Base-by-base conservation (phyloP, 2,329 filamentous ascomycete species). In the Calycina herbarum region DNA sequence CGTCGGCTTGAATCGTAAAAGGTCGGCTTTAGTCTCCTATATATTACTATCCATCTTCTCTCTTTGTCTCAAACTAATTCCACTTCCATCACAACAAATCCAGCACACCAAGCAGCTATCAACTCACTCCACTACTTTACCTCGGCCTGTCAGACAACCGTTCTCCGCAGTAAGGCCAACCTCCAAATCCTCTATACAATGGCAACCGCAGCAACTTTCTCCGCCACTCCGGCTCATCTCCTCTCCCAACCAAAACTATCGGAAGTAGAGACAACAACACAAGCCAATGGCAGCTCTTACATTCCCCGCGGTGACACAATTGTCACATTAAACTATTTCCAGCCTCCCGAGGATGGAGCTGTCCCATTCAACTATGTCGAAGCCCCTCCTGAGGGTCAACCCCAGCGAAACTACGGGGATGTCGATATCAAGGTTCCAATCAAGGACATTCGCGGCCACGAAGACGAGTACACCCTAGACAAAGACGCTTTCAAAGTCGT, bases 401-500 rank as follows among this genome's bases (percentile, higher is more conserved):
- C 73, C 5, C 69, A 71, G 38, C 67, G 72, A 24, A 76, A 76
- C 45, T 76, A 69, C 61, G 72, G 73, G 3, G 71, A 72, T 45
- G 70, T 73, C 20, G 67, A 73, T 20, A 62, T 73, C 5, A 29
- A 73, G 57, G 72, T 75, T 0, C 74, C 75, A 4, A 84, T 97
- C 72, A 80, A 83, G 67, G 93, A 97, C 79, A 83, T 94, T 72
- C 90, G 93, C 62, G 90, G 89, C 61, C 82, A 80, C 61, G 92
- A 95, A 75, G 74, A 80, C 2, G 79, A 83, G 20, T 94, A 89
- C 78, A 83, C 77, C 7, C 83, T 95, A 15, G 89, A 94, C 79
- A 82, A 81, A 64, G 87, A 94, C 76, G 92, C 92, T 69, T 96
- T 97, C 81, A 82, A 86, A 65, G 80, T 90, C 24, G 76, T 93